Evolutionary conservation across 2,329 filamentous ascomycete genomes (phyloP).

Genomic region (Colletotrichum salicis): DNA sequence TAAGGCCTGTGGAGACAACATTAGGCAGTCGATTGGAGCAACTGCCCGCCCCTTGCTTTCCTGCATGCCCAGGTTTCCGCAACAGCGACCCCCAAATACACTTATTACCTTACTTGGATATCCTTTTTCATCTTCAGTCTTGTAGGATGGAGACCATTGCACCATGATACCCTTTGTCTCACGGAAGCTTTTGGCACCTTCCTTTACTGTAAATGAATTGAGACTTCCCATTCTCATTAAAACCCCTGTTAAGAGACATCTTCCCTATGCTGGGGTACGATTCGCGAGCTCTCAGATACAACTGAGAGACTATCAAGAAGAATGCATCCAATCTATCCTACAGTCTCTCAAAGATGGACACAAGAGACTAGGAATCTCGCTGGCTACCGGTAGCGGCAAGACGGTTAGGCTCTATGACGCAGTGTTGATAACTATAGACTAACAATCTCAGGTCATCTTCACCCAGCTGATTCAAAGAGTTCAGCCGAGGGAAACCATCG

Average conservation of each 20-base stretch:
- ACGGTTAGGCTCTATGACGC: constrained; percentile 64
- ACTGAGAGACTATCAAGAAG: constrained; percentile 87
- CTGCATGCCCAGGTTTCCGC: not conserved
- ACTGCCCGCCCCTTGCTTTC: not conserved
- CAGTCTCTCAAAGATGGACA: constrained; percentile 75
- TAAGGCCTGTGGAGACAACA: not conserved
- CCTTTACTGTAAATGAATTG: not conserved
- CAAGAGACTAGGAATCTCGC: constrained; percentile 82
- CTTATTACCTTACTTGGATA: not conserved
- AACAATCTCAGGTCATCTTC: constrained; percentile 79
- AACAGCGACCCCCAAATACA: not conserved
- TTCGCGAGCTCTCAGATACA: constrained; percentile 53
- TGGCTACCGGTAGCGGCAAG: constrained; percentile 90
- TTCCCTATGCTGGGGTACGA: not conserved
- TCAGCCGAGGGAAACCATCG: constrained; percentile 61
- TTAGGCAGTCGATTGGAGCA: not conserved
- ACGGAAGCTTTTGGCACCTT: not conserved
- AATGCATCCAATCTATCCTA: constrained; percentile 87
- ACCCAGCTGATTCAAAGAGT: constrained; percentile 91
- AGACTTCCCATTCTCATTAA: not conserved
- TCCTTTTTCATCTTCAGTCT: not conserved
- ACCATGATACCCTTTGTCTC: constrained; percentile 6
- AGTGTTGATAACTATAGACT: not conserved
- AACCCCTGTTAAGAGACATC: not conserved
- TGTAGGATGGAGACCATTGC: not conserved